Conservation (phyloP, 2,329 filamentous ascomycete genomes). For the Endoconidiophora polonica region DNA sequence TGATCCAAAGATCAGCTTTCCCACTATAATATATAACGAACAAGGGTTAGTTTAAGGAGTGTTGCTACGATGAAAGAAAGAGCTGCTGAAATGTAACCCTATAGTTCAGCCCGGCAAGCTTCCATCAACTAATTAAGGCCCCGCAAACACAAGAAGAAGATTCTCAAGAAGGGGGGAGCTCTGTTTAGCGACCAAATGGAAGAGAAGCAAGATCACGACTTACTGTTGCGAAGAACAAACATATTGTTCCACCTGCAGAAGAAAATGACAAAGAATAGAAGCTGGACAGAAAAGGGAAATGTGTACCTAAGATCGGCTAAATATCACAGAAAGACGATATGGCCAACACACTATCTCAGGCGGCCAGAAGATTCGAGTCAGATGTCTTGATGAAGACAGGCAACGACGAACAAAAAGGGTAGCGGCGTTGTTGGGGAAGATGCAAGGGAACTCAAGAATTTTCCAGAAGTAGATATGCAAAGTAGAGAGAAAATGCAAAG, state of each 20-base stretch:
- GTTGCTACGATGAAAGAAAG: not conserved
- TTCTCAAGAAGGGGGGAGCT: conserved; percentile 11
- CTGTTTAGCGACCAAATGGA: conserved; percentile 4
- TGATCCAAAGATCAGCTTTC: conserved; percentile 82
- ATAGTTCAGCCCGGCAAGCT: not conserved
- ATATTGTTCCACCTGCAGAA: conserved; percentile 16
- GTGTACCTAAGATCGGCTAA: not conserved
- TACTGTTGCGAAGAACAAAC: conserved; percentile 30
- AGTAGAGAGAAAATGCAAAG: not conserved
- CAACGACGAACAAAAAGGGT: not conserved
- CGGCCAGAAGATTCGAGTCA: not conserved
- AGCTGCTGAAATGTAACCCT: conserved; percentile 7
- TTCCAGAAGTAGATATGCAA: not conserved
- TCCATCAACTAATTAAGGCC: not conserved
- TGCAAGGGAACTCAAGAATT: not conserved
- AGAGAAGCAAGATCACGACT: conserved; percentile 18
- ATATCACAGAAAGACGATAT: too few species aligned
- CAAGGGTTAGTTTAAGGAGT: conserved; percentile 7
- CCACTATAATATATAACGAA: conserved; percentile 36
- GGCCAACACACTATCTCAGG: too few species aligned
- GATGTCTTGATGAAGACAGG: not conserved
- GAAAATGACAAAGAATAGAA: not conserved
- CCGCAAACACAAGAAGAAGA: not conserved
- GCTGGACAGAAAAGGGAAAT: not conserved
- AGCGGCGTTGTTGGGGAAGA: not conserved